A percentile compares a stretch with the other conserved stretches of the same genome.
phyloP scores from a whole-genome alignment of 371 early-diverging fungal species.

The Encephalitozoon romaleae region DNA sequence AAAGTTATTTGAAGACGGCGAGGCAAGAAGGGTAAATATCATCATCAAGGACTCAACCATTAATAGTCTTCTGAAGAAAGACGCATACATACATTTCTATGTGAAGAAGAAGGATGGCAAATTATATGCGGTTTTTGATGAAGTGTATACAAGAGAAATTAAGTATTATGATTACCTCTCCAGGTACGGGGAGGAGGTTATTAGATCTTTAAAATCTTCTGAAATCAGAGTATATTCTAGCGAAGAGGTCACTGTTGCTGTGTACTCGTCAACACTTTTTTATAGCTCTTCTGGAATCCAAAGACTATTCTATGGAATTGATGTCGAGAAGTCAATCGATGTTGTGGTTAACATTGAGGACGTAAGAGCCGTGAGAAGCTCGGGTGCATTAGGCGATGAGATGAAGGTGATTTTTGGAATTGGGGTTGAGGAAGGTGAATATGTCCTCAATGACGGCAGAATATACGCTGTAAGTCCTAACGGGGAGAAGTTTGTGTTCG shows the following conservation, averaged over 20 bases:
- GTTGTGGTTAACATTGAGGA: slow-evolving; percentile 17
- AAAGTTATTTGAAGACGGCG: background rate
- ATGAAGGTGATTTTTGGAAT: background rate
- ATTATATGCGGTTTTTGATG: slow-evolving; percentile 30
- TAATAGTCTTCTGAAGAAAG: background rate
- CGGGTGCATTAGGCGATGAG: background rate
- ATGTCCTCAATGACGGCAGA: slow-evolving; percentile 31
- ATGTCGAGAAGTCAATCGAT: slow-evolving; percentile 20
- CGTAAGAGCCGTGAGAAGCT: background rate
- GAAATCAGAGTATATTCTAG: slow-evolving; percentile 26
- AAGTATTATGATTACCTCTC: slow-evolving; percentile 39
- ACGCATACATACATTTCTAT: slow-evolving; percentile 1
- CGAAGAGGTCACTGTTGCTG: background rate
- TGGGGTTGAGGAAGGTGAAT: slow-evolving; percentile 41
- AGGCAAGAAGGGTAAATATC: background rate
- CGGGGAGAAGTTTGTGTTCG: slow-evolving; percentile 15
- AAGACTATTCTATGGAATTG: slow-evolving; percentile 22
- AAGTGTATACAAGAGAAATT: slow-evolving; percentile 20
- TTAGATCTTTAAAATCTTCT: slow-evolving; percentile 7
- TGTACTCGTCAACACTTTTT: slow-evolving; percentile 29
- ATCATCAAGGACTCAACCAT: background rate
- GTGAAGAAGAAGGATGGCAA: slow-evolving; percentile 4
- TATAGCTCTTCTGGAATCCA: background rate
- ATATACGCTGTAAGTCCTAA: slow-evolving; percentile 18
- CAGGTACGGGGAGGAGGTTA: slow-evolving; percentile 3